phyloP scores from a whole-genome alignment of 1,284 basidiomycete genomes.

The Irpex lacteus region DNA sequence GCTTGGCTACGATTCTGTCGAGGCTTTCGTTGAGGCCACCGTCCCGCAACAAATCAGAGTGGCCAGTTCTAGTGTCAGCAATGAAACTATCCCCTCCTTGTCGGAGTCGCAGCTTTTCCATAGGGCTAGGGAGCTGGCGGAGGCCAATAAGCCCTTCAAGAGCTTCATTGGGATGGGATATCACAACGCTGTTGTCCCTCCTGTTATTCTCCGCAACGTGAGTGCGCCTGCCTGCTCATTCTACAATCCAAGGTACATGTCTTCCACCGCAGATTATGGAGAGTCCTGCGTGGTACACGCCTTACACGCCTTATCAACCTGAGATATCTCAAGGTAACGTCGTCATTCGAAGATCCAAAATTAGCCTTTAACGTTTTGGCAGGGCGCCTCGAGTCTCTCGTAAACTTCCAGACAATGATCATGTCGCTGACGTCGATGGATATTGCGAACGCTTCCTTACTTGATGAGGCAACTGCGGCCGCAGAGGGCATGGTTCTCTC shows the following conservation, averaged over 20 bases:
- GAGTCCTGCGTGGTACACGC: conserved; percentile 98
- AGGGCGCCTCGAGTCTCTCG: conserved; percentile 93
- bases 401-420: conserved; percentile 98
- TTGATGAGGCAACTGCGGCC: conserved; percentile 92
- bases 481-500: conserved; percentile 93
- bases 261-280: conserved; percentile 70
- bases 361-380: conserved; percentile 10
- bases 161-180: conserved; percentile 99
- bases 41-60: conserved; percentile 83
- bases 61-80: conserved; percentile 55
- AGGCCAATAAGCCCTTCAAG: conserved; percentile 80
- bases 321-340: conserved; percentile 85
- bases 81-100: conserved; percentile 69
- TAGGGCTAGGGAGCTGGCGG: conserved; percentile 76
- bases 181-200: conserved; percentile 90
- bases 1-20: conserved; percentile 84
- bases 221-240: conserved; percentile 21
- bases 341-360: neutral
- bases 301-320: conserved; percentile 93
- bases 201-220: conserved; percentile 91
- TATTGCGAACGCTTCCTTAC: conserved; percentile 90
- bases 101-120: conserved; percentile 86
- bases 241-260: neutral
- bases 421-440: conserved; percentile 94
- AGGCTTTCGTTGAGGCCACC: conserved; percentile 79